phyloP scores from a whole-genome alignment of 306 rosid species.

The Malus domestica region ASM211411v1 NC_041793.1:42401501-42402000 shows the following conservation, averaged over 20 bases:
- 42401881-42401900: neutral
- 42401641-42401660: neutral
- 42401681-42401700: neutral
- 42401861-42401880: neutral
- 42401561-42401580: neutral
- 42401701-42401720: neutral
- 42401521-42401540: neutral
- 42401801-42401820: neutral
- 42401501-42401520: neutral
- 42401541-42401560: neutral
- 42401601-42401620: neutral
- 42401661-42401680: neutral
- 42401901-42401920: neutral
- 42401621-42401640: neutral
- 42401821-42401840: constrained; percentile 7
- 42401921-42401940: neutral
- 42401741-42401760: neutral
- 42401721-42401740: neutral
- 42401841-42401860: neutral
- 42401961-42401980: neutral
- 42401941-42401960: neutral
- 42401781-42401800: constrained; percentile 2
- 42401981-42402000: neutral
- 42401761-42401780: neutral
- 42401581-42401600: neutral